Evolutionary conservation across 1,284 basidiomycete genomes (phyloP), one percentile per base, ranked within the genome.

Genomic region (Anthracocystis panici-leucophaei): DNA sequence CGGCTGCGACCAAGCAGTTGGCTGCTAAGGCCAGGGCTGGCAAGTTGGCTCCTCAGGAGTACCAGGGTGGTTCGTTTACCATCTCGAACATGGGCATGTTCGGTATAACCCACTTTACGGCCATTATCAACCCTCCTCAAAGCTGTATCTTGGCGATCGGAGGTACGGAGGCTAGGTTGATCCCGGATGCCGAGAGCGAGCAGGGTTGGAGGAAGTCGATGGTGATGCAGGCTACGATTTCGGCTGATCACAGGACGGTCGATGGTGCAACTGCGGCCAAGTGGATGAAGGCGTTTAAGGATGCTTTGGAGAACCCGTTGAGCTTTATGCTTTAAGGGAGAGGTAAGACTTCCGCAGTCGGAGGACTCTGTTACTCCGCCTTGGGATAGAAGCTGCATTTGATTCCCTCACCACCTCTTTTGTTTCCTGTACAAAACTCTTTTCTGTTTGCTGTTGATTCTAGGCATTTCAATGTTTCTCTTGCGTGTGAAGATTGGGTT

Each of bases 41-140:
- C 83, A 99, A 99, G 88, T 90, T 99, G 64, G 89, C 92, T 86
- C 96, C 97, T 38, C 89, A 92, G 61, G 96, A 99, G 87, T 99
- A 99, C 89, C 82, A 94, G 92, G 97, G 97, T 75, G 97, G 97
- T 61, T 93, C 94, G 12, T 99, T 99, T 88, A 99, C 97, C 60
- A 94, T 99, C 86, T 99, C 97, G 78, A 99, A 99, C 88, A 90
- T 99, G 78, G 97, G 97, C 87, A 99, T 99, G 97, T 97, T 90
- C 85, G 96, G 94, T 79, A 82, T 85, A 60, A 90, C 91, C 64
- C 91, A 97, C 87, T 99, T 99, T 87, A 98, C 95, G 21, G 97
- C 97, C 55, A 99, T 99, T 88, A 97, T 99, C 90, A 99, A 99
- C 90, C 91, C 93, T 20, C 97, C 97, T 40, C 97, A 99, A 87